Evolutionary conservation across 768 basidiomycete genomes (phyloP), one percentile per base, ranked within the genome.

Genomic region (Pleurotus cornucopiae): DNA sequence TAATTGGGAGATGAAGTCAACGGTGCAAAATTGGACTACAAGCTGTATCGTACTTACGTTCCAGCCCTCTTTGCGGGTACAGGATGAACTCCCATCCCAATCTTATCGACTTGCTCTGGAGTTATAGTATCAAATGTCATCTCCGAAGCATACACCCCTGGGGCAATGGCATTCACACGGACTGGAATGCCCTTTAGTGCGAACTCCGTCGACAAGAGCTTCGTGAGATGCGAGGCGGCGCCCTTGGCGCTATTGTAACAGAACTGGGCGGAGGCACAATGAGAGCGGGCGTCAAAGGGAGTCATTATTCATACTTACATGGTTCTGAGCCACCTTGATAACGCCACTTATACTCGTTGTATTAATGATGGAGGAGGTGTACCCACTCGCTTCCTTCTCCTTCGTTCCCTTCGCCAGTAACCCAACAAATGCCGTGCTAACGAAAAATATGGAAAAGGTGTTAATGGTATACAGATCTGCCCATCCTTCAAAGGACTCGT

Each of bases 211-310:
- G 89, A 73, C 49, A 92, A 69, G 81, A 91, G 80, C 69, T 76
- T 85, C 7, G 88, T 88, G n/a, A 92, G 71, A 60, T 91, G 89
- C 11, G 85, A 78, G 4, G 82, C 84, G 2, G 88, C 91, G 0
- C 87, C 88, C 66, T 92, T 92, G 5, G 86, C 75, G 62, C 86
- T 88, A 67, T 92, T 92, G 68, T 92, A 92, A 25, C 79, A 82
- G 65, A 91, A 91, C 90, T 92, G 62, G 30, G 9, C 30, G 30
- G 9, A 34, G 30, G 9, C 30, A 34, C 20, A 49, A 3, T 34
- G 48, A 34, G n/a, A 9, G 21, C 5, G 4, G 30, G 30, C 20
- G 37, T 16, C 34, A 48, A 21, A 47, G 30, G 7, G 9, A 34
- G 30, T 34, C 30, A 30, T 6, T 18, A 25, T 30, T 25, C 40